Evolutionary conservation across 176 grass and related monocot genomes (phyloP).

Genomic region (Poa pratensis): DNA sequence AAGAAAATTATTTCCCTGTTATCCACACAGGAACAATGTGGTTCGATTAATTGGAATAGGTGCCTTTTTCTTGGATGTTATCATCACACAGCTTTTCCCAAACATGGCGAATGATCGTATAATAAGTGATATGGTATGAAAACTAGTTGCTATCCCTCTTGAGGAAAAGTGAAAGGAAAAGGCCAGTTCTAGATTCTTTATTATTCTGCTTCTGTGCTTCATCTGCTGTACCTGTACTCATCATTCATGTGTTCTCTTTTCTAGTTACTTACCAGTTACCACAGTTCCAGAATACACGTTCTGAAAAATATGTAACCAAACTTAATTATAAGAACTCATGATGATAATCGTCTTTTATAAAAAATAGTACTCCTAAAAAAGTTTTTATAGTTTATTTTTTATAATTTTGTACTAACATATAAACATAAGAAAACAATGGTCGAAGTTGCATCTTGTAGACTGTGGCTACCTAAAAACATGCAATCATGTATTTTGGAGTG

Average conservation of each 20-base stretch:
- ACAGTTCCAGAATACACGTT: neutral
- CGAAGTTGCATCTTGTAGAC: too few species aligned
- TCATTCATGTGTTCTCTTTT: neutral
- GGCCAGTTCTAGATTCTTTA: neutral
- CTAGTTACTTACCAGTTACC: neutral
- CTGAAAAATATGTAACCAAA: neutral
- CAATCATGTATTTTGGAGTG: too few species aligned
- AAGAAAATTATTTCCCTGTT: conserved; percentile 24
- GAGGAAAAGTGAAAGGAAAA: neutral
- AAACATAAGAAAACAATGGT: too few species aligned
- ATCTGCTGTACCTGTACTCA: neutral
- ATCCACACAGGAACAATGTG: conserved; percentile 2
- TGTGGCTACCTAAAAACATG: too few species aligned
- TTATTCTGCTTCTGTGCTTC: neutral
- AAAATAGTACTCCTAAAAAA: neutral
- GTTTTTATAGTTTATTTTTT: too few species aligned
- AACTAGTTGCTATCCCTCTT: neutral
- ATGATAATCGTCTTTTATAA: neutral
- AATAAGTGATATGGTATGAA: conserved; percentile 31
- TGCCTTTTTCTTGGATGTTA: neutral
- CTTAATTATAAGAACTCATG: too few species aligned
- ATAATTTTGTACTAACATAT: too few species aligned
- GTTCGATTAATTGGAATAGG: conserved; percentile 6
- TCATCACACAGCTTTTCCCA: neutral
- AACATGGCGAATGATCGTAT: neutral